These are phyloP conservation scores for Tuber aestivum DNA, from an alignment of 495 filamentous ascomycete species.

Conservation along the genomic window DNA sequence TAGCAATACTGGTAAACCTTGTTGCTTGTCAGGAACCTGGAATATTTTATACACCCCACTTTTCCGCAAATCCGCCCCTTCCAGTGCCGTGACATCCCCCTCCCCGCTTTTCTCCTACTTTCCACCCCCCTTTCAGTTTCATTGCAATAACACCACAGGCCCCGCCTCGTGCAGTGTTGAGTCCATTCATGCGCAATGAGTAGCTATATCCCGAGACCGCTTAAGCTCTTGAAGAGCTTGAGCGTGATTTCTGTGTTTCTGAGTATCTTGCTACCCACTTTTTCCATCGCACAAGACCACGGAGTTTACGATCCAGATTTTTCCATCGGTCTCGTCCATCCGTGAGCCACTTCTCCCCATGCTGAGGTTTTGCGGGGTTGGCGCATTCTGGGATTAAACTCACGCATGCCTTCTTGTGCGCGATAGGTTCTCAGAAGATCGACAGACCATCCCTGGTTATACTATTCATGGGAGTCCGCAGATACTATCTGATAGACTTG, in stretches of 20 bases:
- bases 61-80: not conserved
- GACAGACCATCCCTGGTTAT: slow-evolving; percentile 58
- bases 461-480: slow-evolving; percentile 68
- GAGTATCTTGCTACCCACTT: slow-evolving; percentile 19
- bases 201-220: slow-evolving; percentile 19
- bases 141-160: slow-evolving; percentile 8
- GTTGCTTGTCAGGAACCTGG: not conserved
- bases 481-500: slow-evolving; percentile 80
- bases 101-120: slow-evolving; percentile 2
- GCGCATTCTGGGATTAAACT: slow-evolving; percentile 25
- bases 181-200: slow-evolving; percentile 26
- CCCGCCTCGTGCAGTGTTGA: slow-evolving; percentile 17
- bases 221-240: slow-evolving; percentile 29
- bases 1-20: not conserved
- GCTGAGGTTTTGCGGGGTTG: not conserved
- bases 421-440: slow-evolving; percentile 54
- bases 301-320: slow-evolving; percentile 24
- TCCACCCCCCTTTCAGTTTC: not conserved
- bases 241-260: slow-evolving; percentile 22
- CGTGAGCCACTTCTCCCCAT: slow-evolving; percentile 24
- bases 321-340: slow-evolving; percentile 39
- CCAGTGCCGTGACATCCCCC: slow-evolving; percentile 14
- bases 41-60: not conserved
- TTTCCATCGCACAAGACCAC: slow-evolving; percentile 17
- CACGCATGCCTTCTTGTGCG: slow-evolving; percentile 19